Percentiles rank a stretch among this genome's conserved stretches.
phyloP scores from a whole-genome alignment of 2,329 filamentous ascomycete genomes.

The Cercospora sp. region DNA sequence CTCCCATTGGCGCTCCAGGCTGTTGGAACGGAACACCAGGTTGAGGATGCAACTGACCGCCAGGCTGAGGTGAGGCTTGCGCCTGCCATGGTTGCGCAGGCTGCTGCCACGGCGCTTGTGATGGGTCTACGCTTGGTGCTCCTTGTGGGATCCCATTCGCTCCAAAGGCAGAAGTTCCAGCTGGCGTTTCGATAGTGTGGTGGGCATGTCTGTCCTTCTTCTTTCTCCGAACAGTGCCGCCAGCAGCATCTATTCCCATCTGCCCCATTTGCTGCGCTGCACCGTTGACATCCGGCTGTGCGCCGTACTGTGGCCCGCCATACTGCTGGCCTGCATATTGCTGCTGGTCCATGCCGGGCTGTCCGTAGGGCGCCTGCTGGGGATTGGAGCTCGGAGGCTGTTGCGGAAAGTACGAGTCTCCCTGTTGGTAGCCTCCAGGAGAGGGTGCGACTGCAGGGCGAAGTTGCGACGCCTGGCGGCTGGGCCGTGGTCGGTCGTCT shows the following conservation, averaged over 20 bases:
- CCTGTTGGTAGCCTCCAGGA: slow-evolving; percentile 48
- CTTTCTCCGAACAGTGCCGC: slow-evolving; percentile 55
- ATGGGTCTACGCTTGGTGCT: slow-evolving; percentile 28
- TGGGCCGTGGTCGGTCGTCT: slow-evolving; percentile 28
- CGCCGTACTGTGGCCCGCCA: slow-evolving; percentile 28
- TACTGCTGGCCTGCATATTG: slow-evolving; percentile 22
- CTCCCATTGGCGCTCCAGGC: slow-evolving; percentile 27
- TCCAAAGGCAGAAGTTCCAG: slow-evolving; percentile 65
- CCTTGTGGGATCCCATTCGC: slow-evolving; percentile 50
- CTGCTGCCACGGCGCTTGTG: slow-evolving; percentile 40
- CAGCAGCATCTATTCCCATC: slow-evolving; percentile 63
- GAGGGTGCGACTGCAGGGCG: slow-evolving; percentile 48
- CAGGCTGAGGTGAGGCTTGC: slow-evolving; percentile 30
- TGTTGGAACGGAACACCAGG: slow-evolving; percentile 24
- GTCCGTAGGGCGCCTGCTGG: slow-evolving; percentile 29
- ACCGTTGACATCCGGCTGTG: slow-evolving; percentile 43
- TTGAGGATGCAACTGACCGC: slow-evolving; percentile 1
- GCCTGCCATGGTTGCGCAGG: slow-evolving; percentile 41
- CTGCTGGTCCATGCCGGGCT: slow-evolving; percentile 27
- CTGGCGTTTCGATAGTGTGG: slow-evolving; percentile 76
- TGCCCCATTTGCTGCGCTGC: slow-evolving; percentile 75
- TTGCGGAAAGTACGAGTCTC: slow-evolving; percentile 47
- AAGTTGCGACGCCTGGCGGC: slow-evolving; percentile 35
- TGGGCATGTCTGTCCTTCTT: slow-evolving; percentile 96
- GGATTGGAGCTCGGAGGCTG: slow-evolving; percentile 33